phyloP scores from a whole-genome alignment of 2,329 filamentous ascomycete genomes.

The Colletotrichum aenigma region DNA sequence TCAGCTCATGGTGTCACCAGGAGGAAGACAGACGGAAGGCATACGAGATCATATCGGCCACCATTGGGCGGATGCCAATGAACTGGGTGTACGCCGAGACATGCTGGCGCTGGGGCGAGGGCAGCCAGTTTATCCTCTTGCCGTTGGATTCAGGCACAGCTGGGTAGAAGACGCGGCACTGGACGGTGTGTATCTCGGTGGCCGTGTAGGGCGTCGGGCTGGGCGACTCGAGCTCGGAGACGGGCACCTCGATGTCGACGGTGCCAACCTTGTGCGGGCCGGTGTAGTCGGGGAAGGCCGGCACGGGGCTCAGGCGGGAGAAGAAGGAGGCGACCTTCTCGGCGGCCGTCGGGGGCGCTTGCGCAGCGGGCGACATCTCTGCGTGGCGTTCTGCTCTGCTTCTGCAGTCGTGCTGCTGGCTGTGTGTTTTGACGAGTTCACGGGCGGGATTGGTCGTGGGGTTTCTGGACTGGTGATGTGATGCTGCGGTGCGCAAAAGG shows the following conservation, averaged over 20 bases:
- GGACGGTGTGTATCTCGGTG: slow-evolving; percentile 70
- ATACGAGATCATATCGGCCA: slow-evolving; percentile 66
- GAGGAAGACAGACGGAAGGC: slow-evolving; percentile 26
- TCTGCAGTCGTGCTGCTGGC: neutral
- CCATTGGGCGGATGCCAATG: slow-evolving; percentile 64
- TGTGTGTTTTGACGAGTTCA: neutral
- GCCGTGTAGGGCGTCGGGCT: slow-evolving; percentile 58
- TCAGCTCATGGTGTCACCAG: neutral
- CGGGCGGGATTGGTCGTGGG: neutral
- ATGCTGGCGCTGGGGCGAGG: slow-evolving; percentile 75
- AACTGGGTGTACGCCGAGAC: slow-evolving; percentile 79
- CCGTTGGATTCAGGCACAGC: slow-evolving; percentile 57
- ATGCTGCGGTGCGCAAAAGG: neutral
- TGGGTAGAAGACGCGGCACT: slow-evolving; percentile 85
- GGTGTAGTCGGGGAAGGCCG: slow-evolving; percentile 75
- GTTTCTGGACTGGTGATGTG: neutral
- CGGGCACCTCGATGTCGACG: slow-evolving; percentile 79
- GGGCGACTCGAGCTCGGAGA: slow-evolving; percentile 61
- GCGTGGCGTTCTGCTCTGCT: neutral
- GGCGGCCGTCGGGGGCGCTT: slow-evolving; percentile 22
- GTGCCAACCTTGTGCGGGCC: slow-evolving; percentile 82
- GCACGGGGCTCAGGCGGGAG: slow-evolving; percentile 69
- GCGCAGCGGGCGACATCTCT: slow-evolving; percentile 9
- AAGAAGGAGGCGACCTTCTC: slow-evolving; percentile 51
- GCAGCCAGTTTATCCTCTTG: slow-evolving; percentile 76